Base-by-base conservation (phyloP, 192 early-diverging fungal species). In the Coemansia sp. region DNA sequence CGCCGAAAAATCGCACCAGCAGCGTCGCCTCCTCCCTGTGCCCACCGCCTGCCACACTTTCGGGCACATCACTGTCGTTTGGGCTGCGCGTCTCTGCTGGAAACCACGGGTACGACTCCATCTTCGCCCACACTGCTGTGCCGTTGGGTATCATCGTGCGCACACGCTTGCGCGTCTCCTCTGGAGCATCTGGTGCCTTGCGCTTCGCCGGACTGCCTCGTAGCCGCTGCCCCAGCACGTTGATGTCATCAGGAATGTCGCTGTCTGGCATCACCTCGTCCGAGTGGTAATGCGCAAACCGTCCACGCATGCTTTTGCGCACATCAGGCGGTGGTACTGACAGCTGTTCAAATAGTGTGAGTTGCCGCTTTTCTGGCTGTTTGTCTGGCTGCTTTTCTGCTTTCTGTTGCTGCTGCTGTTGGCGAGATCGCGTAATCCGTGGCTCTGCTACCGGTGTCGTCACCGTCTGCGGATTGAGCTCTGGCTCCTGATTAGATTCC, bases 71-170 rank as follows among this genome's bases (percentile, higher is more conserved):
- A 0, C 43, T 22, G 49, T 63, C 67, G 3, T 47, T 50, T 22
- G 66, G 50, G 19, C 58, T 52, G 22, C 60, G 65, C 45, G 72
- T 61, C 19, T 77, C 72, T 10, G 74, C 78, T 0, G 83, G 83
- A 37, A 81, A 81, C 78, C 78, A 81, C 38, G 83, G 75, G 8
- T 64, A 77, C 27, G 63, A 68, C 12, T 60, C 39, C 60, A 69
- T 70, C 38, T 77, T 76, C 5, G 75, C 83, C 83, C 83, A 84
- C 39, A 84, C 78, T 4, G 56, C 39, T 3, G 65, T 74, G 15
- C 83, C 73, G 27, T 0, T 4, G 56, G 41, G n/a, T 67, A 69
- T 12, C 1, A 4, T 1, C 48, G n/a, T 47, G 63, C 37, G 15
- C 57, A 45, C 50, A 65, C 73, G 23, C 63, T 55, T 7, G 66